Base-by-base conservation (phyloP, 1,284 basidiomycete species). In the Erythrobasidium hasegawianum region DNA sequence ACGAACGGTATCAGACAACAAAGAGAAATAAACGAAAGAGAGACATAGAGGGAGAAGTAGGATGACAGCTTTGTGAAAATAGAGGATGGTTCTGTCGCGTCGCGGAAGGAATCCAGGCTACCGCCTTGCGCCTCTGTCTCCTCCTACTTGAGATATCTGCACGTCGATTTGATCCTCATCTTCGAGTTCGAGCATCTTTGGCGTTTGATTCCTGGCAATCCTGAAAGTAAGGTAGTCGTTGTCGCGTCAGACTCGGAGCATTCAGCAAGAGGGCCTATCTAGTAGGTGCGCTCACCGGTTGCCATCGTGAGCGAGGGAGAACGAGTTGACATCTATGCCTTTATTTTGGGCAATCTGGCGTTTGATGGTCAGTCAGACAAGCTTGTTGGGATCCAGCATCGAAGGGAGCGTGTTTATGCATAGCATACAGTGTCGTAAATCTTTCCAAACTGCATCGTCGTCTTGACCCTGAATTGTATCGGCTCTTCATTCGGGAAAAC, bases 81-180 rank as follows among this genome's bases (percentile, higher is more conserved):
- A 22, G n/a, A n/a, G n/a, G n/a, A n/a, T n/a, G n/a, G n/a, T n/a
- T n/a, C n/a, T n/a, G n/a, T n/a, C n/a, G n/a, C n/a, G n/a, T n/a
- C n/a, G n/a, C n/a, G n/a, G n/a, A n/a, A n/a, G n/a, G n/a, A n/a
- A n/a, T n/a, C n/a, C n/a, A n/a, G n/a, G n/a, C n/a, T n/a, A n/a
- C n/a, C n/a, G n/a, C n/a, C n/a, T n/a, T n/a, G n/a, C n/a, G n/a
- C n/a, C n/a, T n/a, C n/a, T n/a, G n/a, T n/a, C 22, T 39, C 62
- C 62, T 24, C 62, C 62, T 16, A 65, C 47, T 52, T 65, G 62
- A 16, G 62, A 43, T 13, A 65, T 26, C 26, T 65, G 62, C 9
- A 57, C 62, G 56, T 65, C 62, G 2, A 65, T 53, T 41, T 65
- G 62, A 58, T 65, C 62, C 29, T 55, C 62, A 45, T 65, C 56